Percentiles rank a stretch among this genome's conserved stretches.
Conservation (phyloP, 306 rosid species). For the Carpinus fangiana region DNA sequence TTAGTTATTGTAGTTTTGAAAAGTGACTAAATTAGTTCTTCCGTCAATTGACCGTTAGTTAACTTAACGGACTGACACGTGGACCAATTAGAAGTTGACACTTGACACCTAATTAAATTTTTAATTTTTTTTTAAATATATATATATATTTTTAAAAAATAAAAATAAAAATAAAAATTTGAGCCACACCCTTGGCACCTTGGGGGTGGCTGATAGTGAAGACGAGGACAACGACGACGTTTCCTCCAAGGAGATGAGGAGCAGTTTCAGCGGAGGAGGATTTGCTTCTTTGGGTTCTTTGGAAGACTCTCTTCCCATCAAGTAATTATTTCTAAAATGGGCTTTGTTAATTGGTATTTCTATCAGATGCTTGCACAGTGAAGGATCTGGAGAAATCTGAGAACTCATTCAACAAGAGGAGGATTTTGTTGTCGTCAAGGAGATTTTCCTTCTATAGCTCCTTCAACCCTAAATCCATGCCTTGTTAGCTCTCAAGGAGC, state of each 20-base stretch:
- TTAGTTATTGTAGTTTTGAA: no score
- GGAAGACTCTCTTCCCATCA: conserved; percentile 90
- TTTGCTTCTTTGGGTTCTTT: conserved; percentile 52
- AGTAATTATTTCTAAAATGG: conserved; percentile 42
- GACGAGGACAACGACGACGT: conserved; percentile 35
- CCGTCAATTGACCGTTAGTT: no score
- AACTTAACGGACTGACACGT: no score
- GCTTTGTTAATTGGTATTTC: conserved; percentile 8
- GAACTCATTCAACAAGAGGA: conserved; percentile 79
- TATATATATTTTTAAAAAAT: no score
- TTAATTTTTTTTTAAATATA: no score
- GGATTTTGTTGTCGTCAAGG: conserved; percentile 53
- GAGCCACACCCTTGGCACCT: no score
- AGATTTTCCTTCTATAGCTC: conserved; percentile 64
- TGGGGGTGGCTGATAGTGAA: conserved; percentile 39
- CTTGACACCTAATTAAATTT: no score
- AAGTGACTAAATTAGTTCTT: no score
- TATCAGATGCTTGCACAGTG: conserved; percentile 49
- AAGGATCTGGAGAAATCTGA: conserved; percentile 70
- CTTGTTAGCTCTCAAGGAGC: conserved; percentile 65
- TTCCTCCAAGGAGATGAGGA: conserved; percentile 50
- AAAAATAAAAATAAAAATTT: no score
- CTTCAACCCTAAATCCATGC: conserved; percentile 88
- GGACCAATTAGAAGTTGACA: no score
- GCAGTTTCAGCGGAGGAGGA: conserved; percentile 48